Base-by-base conservation (phyloP, 805 yeast species). In the Kurtzmaniella cleridarum region DNA sequence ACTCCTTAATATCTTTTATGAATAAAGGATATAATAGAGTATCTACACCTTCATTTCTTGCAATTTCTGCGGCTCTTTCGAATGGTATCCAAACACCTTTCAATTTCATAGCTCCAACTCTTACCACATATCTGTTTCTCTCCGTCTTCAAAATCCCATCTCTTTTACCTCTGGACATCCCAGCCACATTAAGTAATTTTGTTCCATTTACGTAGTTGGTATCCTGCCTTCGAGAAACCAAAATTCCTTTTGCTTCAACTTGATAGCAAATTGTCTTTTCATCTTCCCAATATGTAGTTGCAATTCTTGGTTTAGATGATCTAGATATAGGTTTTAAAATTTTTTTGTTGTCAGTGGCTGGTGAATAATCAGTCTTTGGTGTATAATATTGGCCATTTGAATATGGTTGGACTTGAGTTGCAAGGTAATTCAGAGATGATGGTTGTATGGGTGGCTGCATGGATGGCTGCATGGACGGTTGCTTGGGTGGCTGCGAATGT, bases 51-150 rank as follows among this genome's bases (percentile, higher is more conserved):
- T 64, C 69, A 45, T 65, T 65, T 24, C 71, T 43, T 6, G 71
- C 70, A 38, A 64, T 55, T 44, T 65, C 71, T 27, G 46, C 49
- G 1, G 71, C 71, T 32, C 69, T 47, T 3, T 60, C 65, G 41
- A 64, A 59, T 1, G 71, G 71, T 13, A 65, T 55, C 71, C 71
- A 65, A 1, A 65, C 66, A 6, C 71, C 71, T 40, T 65, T 65
- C 36, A 65, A 47, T 38, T 60, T 60, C 70, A 65, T 65, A 3
- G 66, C 49, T 0, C 71, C 71, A 5, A 55, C 55, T 44, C 62
- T 60, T 11, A 61, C 57, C 4, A 64, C 66, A 3, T 44, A 47
- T 32, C 59, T 53, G 5, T 41, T 43, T 38, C 55, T 60, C 39
- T 65, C 71, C 3, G 60, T 46, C 40, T 65, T 65, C 32, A 65